Evolutionary conservation across 352 stramenopile genomes (phyloP), one percentile per base, ranked within the genome.

Genomic region (Phytophthora tentaculata): DNA sequence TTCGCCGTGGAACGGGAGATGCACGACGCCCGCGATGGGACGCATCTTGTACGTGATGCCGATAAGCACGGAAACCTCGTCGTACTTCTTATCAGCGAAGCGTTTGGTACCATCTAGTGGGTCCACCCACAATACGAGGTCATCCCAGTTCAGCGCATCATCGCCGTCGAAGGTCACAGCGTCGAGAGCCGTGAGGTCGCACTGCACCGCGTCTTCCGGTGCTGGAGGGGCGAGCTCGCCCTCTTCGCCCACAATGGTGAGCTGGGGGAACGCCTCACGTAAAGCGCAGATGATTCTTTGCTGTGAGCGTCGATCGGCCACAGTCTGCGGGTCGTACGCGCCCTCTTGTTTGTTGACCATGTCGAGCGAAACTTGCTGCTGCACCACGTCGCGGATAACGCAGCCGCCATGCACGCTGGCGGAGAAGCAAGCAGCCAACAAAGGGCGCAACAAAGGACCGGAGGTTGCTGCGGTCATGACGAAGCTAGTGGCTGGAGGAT

Each of bases 81-180:
- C 79, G 64, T 81, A 92, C 56, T 83, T 81, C 37, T 83, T 81
- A 56, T 74, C 83, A 12, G 85, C 84, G 66, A 94, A 94, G 45
- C 87, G 89, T 64, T 91, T 91, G 24, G 85, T 94, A 44, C 85
- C 85, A 39, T 94, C 85, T 45, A 94, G 77, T 39, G 85, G 85
- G 48, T 94, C 85, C 56, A 94, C 84, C 85, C 85, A 94, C 44
- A 94, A 56, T 51, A 92, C 83, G n/a, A 94, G 57, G 47, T 89
- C 63, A 6, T 69, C 61, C 26, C 71, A 69, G 16, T 80, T 63
- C 17, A 94, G 73, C 22, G 58, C 60, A 0, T 55, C 37, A 9
- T 79, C 73, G 35, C 54, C 51, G 12, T 63, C 54, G 23, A 76
- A 71, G 3, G 41, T 5, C 20, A 76, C 64, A 14, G 49, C 29